Percentiles rank a stretch among this genome's conserved stretches.
These are phyloP conservation scores for Hymenoscyphus linearis DNA, from an alignment of 2,329 filamentous ascomycete genomes.

Conservation along the genomic window DNA sequence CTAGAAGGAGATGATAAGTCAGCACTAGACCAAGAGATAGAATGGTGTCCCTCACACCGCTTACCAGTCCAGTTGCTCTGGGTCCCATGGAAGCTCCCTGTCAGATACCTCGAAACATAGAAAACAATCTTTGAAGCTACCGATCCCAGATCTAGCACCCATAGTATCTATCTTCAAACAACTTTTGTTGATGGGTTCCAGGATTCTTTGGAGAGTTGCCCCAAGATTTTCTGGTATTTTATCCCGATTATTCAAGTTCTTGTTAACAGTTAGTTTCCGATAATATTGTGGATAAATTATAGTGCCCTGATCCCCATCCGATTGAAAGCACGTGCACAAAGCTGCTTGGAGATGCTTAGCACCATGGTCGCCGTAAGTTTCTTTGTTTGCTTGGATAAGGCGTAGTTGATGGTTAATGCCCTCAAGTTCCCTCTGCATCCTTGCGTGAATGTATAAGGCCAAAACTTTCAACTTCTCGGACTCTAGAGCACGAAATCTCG, in stretches of 20 bases:
- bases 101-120: constrained; percentile 2
- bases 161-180: constrained; percentile 4
- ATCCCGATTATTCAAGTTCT: background rate
- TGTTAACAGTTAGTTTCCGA: background rate
- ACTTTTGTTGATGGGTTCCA: constrained; percentile 4
- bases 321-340: background rate
- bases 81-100: constrained; percentile 7
- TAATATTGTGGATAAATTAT: constrained; percentile 3
- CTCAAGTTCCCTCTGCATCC: background rate
- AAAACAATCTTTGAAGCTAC: constrained; percentile 1
- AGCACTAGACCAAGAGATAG: background rate
- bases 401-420: background rate
- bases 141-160: background rate
- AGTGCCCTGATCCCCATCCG: background rate
- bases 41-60: background rate
- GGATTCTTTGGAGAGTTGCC: background rate
- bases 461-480: background rate
- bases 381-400: constrained; percentile 1
- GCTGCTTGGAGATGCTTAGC: background rate
- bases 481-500: background rate
- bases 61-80: constrained; percentile 5
- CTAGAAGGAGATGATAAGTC: background rate
- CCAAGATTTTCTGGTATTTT: background rate
- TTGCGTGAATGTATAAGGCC: background rate
- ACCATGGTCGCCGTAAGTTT: background rate